Conservation (phyloP, 768 basidiomycete species). For the Terana coerulea region DNA sequence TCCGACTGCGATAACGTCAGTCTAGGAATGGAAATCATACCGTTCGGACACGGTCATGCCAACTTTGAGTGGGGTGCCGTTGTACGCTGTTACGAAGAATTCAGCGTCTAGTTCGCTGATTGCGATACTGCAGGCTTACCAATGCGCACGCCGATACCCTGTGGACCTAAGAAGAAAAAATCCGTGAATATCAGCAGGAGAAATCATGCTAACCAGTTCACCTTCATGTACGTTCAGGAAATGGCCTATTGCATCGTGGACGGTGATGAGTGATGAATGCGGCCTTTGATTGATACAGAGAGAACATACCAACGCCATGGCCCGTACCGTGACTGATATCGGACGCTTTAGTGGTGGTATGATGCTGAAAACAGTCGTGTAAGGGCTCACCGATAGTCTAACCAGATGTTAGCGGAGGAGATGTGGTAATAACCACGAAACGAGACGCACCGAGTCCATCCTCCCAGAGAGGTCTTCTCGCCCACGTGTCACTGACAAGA, state of each 20-base stretch:
- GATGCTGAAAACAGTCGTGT: not conserved
- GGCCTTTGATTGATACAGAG: not conserved
- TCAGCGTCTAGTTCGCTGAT: not conserved
- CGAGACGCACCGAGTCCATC: constrained; percentile 71
- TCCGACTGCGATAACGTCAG: not conserved
- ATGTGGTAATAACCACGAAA: no score
- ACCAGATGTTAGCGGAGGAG: no score
- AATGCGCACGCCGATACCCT: constrained; percentile 55
- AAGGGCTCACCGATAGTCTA: constrained; percentile 55
- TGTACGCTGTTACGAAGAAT: constrained; percentile 43
- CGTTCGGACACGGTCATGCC: constrained; percentile 93
- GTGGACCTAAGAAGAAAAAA: constrained; percentile 55
- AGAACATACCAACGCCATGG: constrained; percentile 69
- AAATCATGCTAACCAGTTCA: constrained; percentile 9
- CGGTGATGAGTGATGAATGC: not conserved
- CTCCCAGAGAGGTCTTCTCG: constrained; percentile 75
- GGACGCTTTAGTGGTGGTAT: not conserved
- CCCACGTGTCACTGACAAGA: constrained; percentile 66
- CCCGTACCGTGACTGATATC: constrained; percentile 78
- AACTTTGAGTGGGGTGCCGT: constrained; percentile 65
- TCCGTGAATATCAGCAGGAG: not conserved
- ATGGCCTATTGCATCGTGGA: constrained; percentile 38
- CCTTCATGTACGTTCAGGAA: constrained; percentile 94
- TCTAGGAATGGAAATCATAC: constrained; percentile 27
- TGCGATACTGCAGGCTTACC: constrained; percentile 24